A percentile compares a stretch with the other conserved stretches of the same genome.
Conservation (phyloP, 257 asterid species). For the Eucommia ulmoides region DNA sequence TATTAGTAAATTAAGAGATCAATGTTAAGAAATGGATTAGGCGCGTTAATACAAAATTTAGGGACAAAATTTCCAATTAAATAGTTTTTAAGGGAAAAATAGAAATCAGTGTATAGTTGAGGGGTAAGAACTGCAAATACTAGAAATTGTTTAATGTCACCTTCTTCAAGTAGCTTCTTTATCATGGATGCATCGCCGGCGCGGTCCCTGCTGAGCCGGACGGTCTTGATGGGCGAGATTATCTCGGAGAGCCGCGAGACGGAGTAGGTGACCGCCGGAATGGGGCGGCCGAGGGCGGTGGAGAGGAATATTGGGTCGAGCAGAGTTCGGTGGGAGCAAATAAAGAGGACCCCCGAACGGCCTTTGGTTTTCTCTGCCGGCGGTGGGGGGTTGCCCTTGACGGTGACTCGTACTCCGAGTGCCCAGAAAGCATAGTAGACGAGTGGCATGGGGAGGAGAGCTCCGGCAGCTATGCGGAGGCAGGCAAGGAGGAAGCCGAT, state of each 20-base stretch:
- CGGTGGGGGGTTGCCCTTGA: slow-evolving; percentile 47
- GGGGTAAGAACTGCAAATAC: too few relatives aligned
- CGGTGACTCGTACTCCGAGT: slow-evolving; percentile 44
- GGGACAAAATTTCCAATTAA: too few relatives aligned
- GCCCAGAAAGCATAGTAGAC: slow-evolving; percentile 47
- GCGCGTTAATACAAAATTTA: too few relatives aligned
- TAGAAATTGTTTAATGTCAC: too few relatives aligned
- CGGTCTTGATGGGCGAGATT: slow-evolving; percentile 49
- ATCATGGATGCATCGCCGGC: slow-evolving; percentile 26
- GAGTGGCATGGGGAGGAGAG: slow-evolving; percentile 43
- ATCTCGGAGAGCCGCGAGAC: slow-evolving; percentile 60
- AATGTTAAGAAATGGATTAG: too few relatives aligned
- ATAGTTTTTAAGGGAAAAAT: too few relatives aligned
- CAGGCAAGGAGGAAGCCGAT: slow-evolving; percentile 44
- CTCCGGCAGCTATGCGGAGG: slow-evolving; percentile 41
- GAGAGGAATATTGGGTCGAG: slow-evolving; percentile 59
- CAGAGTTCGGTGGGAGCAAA: slow-evolving; percentile 51
- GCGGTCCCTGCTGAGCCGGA: slow-evolving; percentile 42
- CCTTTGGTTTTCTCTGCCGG: slow-evolving; percentile 13
- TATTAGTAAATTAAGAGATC: too few relatives aligned
- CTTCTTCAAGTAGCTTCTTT: slow-evolving; percentile 20
- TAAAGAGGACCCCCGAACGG: slow-evolving; percentile 46
- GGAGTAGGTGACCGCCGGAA: slow-evolving; percentile 61
- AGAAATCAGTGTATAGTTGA: too few relatives aligned
- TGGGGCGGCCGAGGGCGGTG: slow-evolving; percentile 50